phyloP scores from a whole-genome alignment of 225 moss, liverwort and hornwort genomes.

The Straminergon stramineum region DNA sequence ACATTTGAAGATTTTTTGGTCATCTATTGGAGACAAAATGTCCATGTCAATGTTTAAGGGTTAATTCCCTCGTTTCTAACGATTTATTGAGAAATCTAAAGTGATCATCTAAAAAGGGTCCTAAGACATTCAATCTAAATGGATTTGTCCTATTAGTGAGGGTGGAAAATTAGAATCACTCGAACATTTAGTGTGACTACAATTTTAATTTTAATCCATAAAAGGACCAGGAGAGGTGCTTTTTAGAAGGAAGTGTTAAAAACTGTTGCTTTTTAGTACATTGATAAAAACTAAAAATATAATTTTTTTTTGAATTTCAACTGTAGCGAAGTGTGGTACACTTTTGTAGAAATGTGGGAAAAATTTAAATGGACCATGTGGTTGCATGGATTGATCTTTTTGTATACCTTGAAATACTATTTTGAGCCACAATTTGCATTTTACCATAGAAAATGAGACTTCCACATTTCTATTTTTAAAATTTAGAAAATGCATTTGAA shows the following conservation, averaged over 20 bases:
- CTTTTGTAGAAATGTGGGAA: background rate
- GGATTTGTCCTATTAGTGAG: background rate
- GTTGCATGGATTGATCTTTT: background rate
- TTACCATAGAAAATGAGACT: no score
- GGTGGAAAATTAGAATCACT: background rate
- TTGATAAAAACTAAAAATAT: no score
- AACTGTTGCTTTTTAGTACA: no score
- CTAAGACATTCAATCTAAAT: background rate
- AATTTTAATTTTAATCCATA: background rate
- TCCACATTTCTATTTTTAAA: no score
- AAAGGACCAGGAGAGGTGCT: no score
- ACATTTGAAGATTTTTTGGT: no score
- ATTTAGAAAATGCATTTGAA: no score
- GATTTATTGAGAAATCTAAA: background rate
- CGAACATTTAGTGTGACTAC: background rate
- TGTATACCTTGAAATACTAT: no score
- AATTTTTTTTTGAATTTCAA: background rate
- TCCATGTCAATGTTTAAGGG: no score
- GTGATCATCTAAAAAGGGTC: background rate
- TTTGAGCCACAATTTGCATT: no score
- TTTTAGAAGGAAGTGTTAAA: background rate
- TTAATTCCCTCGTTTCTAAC: background rate
- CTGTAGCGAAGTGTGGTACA: accelerated
- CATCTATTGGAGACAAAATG: no score
- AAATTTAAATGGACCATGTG: background rate